Evolutionary conservation across 371 early-diverging fungal species (phyloP), one percentile per base, ranked within the genome.

Genomic region (Choanephora cucurbitarum): DNA sequence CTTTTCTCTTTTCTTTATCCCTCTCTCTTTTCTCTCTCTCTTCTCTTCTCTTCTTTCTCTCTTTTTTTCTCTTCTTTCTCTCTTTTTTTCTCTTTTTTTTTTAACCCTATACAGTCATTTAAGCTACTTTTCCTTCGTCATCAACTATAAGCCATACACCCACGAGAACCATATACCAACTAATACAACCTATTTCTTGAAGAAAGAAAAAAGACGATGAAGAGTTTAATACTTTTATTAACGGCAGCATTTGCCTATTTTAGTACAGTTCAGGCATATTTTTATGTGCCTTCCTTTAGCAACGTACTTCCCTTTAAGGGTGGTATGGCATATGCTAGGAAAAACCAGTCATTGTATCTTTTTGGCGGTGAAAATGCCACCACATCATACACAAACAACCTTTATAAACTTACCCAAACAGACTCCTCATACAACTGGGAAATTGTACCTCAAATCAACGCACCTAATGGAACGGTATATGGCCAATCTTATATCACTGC

Each of bases 281-380:
- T 64, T 51, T 57, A 67, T 47, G 58, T 63, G 31, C 43, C 61
- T 33, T 60, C 42, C 19, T 52, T 64, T 33, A 58, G 57, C 45
- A 55, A 61, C 34, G 23, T 51, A 15, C 58, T 67, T 18, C 70
- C 70, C 18, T 69, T 69, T 44, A 55, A 62, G 55, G 63, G 57
- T 23, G 63, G 62, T 18, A 66, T 62, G 66, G 57, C 66, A 15
- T 52, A 56, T 14, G 60, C 66, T n/a, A 44, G 52, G 44, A 49
- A 28, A n/a, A 60, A 62, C 40, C 59, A 66, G n/a, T 56, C 62
- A 32, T 42, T 69, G 19, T 49, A 58, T 28, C 37, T 66, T 28
- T 69, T 57, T 62, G 70, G 70, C 45, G 70, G 70, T 34, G 70
- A 69, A 54, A 66, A 66, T 44, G 62, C 70, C 7, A 59, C 62